phyloP scores from a whole-genome alignment of 1,139 yeast genomes.

The Suhomyces chickasaworum region DNA sequence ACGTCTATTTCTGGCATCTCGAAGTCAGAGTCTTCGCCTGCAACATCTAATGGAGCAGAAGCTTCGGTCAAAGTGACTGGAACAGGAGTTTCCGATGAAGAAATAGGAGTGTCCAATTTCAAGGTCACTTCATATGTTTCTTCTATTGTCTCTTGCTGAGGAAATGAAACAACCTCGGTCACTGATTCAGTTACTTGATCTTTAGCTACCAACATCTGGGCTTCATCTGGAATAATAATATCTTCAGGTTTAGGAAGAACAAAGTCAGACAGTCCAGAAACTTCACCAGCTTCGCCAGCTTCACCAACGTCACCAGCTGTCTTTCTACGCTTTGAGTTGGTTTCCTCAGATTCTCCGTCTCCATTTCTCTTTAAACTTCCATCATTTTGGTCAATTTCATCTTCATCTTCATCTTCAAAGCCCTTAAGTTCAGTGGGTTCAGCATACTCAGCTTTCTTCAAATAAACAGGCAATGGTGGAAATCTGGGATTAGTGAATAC shows the following conservation, averaged over 20 bases:
- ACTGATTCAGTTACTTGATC: conserved; percentile 1
- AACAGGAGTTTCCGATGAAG: neutral
- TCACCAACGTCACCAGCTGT: neutral
- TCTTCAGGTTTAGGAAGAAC: conserved; percentile 2
- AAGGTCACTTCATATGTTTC: neutral
- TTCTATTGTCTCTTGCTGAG: conserved; percentile 1
- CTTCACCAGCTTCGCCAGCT: conserved; percentile 4
- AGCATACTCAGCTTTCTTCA: conserved; percentile 21
- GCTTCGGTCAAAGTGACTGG: neutral
- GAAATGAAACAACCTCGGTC: conserved; percentile 14
- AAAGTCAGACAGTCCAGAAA: neutral
- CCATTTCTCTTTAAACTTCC: conserved; percentile 14
- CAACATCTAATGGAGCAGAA: conserved; percentile 13
- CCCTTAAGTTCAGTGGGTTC: conserved; percentile 12
- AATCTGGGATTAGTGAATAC: conserved; percentile 75
- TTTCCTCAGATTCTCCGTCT: conserved; percentile 14
- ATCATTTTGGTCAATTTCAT: conserved; percentile 23
- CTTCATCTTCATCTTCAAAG: conserved; percentile 24
- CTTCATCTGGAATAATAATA: conserved; percentile 17
- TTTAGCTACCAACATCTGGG: conserved; percentile 4
- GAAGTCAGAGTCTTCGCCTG: conserved; percentile 49
- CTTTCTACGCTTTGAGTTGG: conserved; percentile 13
- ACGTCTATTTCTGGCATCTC: conserved; percentile 60
- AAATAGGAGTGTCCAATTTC: neutral
- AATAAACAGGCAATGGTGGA: conserved; percentile 58